phyloP scores from a whole-genome alignment of 164 flowering plant species.

The Taxillus chinensis region DNA sequence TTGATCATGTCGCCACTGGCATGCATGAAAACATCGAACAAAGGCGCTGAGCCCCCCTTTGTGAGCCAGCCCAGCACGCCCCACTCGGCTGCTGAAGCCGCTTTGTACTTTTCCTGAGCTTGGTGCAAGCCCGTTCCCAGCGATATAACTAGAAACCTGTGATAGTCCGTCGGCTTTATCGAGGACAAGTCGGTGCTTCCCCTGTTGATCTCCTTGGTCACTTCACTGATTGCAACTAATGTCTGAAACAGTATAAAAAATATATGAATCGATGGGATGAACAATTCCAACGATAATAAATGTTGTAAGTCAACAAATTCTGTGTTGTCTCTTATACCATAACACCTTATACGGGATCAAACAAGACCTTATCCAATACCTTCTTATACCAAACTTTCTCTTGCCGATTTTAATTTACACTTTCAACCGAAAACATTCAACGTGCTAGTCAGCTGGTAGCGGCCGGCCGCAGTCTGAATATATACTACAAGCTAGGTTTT shows the following conservation, averaged over 20 bases:
- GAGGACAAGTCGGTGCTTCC: conserved; percentile 16
- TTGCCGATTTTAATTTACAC: no score
- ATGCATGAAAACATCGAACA: conserved; percentile 22
- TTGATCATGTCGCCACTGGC: conserved; percentile 31
- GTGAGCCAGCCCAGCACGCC: conserved; percentile 24
- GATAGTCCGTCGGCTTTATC: conserved; percentile 14
- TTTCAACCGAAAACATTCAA: no score
- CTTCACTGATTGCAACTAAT: conserved; percentile 19
- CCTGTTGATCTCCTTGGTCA: conserved; percentile 14
- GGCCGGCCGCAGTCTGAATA: not conserved
- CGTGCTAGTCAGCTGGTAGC: no score
- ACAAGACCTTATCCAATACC: no score
- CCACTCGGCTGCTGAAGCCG: conserved; percentile 24
- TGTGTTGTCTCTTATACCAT: no score
- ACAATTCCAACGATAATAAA: no score
- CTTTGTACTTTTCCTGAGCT: conserved; percentile 10
- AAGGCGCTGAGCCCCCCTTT: conserved; percentile 15
- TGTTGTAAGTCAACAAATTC: not conserved
- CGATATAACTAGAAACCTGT: conserved; percentile 21
- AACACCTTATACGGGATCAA: no score
- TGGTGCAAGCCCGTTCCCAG: conserved; percentile 28
- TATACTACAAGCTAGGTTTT: not conserved
- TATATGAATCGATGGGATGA: not conserved
- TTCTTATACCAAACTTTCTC: no score
- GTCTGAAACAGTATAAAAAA: conserved; percentile 5